These are phyloP conservation scores for Globisporangium abappressorium DNA, from an alignment of 352 stramenopile genomes.

Conservation along the genomic window DNA sequence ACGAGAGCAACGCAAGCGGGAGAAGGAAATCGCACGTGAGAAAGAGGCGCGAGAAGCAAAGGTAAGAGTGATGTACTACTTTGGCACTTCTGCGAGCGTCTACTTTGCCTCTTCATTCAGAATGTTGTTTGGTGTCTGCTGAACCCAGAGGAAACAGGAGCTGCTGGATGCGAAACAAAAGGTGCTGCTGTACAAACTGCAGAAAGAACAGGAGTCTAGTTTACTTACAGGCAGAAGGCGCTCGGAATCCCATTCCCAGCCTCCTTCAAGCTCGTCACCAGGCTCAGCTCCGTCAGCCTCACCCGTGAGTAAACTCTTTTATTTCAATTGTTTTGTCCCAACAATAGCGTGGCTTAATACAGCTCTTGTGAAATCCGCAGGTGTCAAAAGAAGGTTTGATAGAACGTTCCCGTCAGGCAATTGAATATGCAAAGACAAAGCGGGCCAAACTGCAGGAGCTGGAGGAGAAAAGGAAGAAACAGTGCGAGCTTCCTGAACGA, in stretches of 20 bases:
- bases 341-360: not conserved
- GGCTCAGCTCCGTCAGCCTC: constrained; percentile 12
- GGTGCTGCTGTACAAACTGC: constrained; percentile 64
- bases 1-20: constrained; percentile 30
- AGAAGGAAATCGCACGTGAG: constrained; percentile 28
- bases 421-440: constrained; percentile 56
- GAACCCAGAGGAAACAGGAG: constrained; percentile 44
- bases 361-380: constrained; percentile 18
- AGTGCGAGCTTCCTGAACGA: constrained; percentile 38
- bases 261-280: constrained; percentile 12
- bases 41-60: constrained; percentile 48
- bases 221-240: constrained; percentile 1
- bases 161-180: constrained; percentile 76
- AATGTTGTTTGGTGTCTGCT: not conserved
- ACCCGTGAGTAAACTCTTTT: constrained; percentile 23
- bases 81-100: not conserved
- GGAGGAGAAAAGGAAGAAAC: constrained; percentile 33
- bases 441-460: constrained; percentile 41
- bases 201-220: constrained; percentile 65
- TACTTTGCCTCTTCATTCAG: not conserved
- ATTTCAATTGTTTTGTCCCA: not conserved
- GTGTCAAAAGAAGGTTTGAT: constrained; percentile 41
- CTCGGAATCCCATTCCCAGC: constrained; percentile 17
- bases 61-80: constrained; percentile 17
- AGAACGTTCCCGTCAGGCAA: constrained; percentile 49